These are phyloP conservation scores for Coniosporium apollinis DNA, from an alignment of 495 filamentous ascomycete genomes.

Conservation along the genomic window DNA sequence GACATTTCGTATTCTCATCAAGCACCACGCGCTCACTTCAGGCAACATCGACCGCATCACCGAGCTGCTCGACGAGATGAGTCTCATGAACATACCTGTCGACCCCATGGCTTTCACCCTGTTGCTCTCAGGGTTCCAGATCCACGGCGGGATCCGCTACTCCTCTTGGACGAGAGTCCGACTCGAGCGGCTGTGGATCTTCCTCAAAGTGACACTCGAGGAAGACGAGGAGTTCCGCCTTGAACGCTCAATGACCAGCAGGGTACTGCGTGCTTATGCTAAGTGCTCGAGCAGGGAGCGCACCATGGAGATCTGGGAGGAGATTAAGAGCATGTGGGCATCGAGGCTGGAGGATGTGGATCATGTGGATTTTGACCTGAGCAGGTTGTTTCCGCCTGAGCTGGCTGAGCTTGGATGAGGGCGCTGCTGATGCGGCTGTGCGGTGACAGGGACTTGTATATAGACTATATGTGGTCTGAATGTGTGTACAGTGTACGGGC, in stretches of 20 bases:
- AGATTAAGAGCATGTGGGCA: conserved; percentile 4
- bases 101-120: conserved; percentile 46
- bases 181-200: conserved; percentile 29
- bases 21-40: conserved; percentile 28
- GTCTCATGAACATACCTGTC: conserved; percentile 33
- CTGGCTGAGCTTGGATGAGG: no score
- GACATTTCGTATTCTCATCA: conserved; percentile 48
- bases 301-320: conserved; percentile 12
- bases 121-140: conserved; percentile 58
- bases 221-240: background rate
- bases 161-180: conserved; percentile 47
- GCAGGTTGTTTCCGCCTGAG: no score
- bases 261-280: conserved; percentile 7
- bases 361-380: no score
- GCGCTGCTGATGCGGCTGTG: no score
- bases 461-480: no score
- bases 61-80: conserved; percentile 50
- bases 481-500: no score
- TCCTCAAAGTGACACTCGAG: conserved; percentile 10
- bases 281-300: conserved; percentile 8
- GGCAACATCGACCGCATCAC: conserved; percentile 41
- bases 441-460: no score
- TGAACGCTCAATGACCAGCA: background rate
- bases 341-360: conserved; percentile 4
- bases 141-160: conserved; percentile 44